phyloP scores from a whole-genome alignment of 495 filamentous ascomycete genomes.

The Daldinia childiae region DNA sequence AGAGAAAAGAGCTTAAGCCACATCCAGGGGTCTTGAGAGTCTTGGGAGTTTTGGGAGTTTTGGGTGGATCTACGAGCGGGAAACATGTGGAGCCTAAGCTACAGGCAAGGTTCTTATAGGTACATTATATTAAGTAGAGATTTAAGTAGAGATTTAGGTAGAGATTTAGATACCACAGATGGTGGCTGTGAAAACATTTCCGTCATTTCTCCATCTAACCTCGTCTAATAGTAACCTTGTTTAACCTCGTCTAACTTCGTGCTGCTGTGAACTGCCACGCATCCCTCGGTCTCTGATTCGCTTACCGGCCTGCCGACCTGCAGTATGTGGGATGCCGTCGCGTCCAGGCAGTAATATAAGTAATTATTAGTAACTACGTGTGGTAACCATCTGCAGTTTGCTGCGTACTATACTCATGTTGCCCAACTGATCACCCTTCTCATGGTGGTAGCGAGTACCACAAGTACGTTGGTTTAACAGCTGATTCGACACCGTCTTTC shows the following conservation, averaged over 20 bases:
- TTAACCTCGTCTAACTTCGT: not conserved
- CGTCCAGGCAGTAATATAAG: slow-evolving; percentile 12
- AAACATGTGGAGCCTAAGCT: too few species aligned
- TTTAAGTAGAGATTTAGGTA: too few species aligned
- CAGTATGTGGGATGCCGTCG: slow-evolving; percentile 7
- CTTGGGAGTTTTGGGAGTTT: too few species aligned
- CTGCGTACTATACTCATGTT: slow-evolving; percentile 1
- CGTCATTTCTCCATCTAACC: not conserved
- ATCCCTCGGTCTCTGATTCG: slow-evolving; percentile 24
- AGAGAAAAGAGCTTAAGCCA: slow-evolving; percentile 33
- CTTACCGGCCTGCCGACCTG: not conserved
- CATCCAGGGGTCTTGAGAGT: slow-evolving; percentile 29
- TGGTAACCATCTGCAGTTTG: slow-evolving; percentile 16
- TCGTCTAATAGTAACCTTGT: not conserved
- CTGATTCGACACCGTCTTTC: slow-evolving; percentile 14
- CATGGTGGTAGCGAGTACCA: not conserved
- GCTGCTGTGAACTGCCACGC: slow-evolving; percentile 33
- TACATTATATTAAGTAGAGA: too few species aligned
- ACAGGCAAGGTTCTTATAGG: too few species aligned
- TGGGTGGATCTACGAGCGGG: not conserved
- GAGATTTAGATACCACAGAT: too few species aligned
- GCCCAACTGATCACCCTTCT: slow-evolving; percentile 8
- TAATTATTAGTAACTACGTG: not conserved
- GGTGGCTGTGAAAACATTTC: too few species aligned
- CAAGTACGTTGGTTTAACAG: not conserved